Evolutionary conservation across 2,329 filamentous ascomycete species (phyloP).

Genomic region (Talaromyces marneffei): DNA sequence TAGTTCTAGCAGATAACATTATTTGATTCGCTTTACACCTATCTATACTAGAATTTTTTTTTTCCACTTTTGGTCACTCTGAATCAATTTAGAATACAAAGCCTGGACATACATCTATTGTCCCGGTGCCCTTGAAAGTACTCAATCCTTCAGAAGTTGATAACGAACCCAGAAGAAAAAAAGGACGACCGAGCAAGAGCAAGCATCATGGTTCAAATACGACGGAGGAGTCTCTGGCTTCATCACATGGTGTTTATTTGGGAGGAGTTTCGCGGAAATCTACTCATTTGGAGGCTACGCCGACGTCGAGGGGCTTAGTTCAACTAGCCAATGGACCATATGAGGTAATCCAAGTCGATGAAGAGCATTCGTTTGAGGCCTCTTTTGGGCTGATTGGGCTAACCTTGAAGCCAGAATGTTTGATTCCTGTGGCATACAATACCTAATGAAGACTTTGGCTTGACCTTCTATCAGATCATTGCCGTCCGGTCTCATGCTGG

Average conservation of each 20-base stretch:
- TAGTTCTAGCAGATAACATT: neutral
- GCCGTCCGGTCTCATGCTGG: no score
- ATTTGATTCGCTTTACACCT: neutral
- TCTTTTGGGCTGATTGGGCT: neutral
- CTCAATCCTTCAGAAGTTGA: neutral
- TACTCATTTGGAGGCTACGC: neutral
- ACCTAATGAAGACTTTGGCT: neutral
- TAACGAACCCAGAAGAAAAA: neutral
- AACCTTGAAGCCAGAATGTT: neutral
- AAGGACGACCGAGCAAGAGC: neutral
- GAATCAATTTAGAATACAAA: neutral
- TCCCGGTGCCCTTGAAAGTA: neutral
- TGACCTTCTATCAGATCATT: neutral
- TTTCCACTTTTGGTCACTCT: no score
- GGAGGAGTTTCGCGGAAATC: neutral
- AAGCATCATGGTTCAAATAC: neutral
- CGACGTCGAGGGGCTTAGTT: neutral
- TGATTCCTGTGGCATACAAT: neutral
- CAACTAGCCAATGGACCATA: neutral
- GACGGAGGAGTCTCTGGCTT: neutral
- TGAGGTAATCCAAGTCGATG: neutral
- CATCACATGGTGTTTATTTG: neutral
- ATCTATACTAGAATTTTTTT: neutral
- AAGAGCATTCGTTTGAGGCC: neutral
- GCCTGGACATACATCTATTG: neutral